Evolutionary conservation across 495 filamentous ascomycete genomes (phyloP).

Genomic region (Acidomyces sp.): DNA sequence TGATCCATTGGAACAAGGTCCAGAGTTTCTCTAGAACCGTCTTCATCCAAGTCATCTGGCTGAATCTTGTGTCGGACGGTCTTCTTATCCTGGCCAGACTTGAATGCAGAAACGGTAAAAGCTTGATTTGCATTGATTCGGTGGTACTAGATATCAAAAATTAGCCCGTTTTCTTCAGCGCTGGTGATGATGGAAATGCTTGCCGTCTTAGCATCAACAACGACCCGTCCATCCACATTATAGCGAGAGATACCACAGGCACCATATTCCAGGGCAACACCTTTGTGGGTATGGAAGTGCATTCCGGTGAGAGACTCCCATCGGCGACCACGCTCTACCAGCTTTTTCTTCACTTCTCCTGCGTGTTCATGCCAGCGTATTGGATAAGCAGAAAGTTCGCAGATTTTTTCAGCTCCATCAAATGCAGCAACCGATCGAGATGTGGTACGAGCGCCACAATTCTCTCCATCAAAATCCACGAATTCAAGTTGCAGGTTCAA

Average conservation of each 20-base stretch:
- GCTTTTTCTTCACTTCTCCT: background rate
- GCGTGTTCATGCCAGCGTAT: conserved; percentile 6
- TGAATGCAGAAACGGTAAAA: conserved; percentile 7
- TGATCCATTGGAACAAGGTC: conserved; percentile 1
- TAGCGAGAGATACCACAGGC: conserved; percentile 2
- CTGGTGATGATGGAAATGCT: too few relatives aligned
- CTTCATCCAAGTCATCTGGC: background rate
- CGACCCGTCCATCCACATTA: conserved; percentile 8
- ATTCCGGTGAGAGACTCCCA: conserved; percentile 8
- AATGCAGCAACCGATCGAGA: conserved; percentile 4
- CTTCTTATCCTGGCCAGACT: conserved; percentile 4
- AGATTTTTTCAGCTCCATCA: conserved; percentile 5
- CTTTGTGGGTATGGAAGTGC: conserved; percentile 10
- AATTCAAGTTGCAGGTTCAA: background rate
- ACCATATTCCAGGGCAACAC: conserved; percentile 9
- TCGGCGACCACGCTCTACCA: conserved; percentile 8
- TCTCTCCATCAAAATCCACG: conserved; percentile 11
- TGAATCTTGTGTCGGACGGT: background rate
- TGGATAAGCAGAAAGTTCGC: conserved; percentile 9
- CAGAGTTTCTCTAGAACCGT: background rate
- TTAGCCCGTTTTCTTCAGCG: too few relatives aligned
- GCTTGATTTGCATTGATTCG: conserved; percentile 8
- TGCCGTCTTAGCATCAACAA: conserved; percentile 17
- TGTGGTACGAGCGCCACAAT: conserved; percentile 1
- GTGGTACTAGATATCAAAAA: too few relatives aligned